Base-by-base conservation (phyloP, 106 monocot genomes). In the Platanthera zijinensis region DNA sequence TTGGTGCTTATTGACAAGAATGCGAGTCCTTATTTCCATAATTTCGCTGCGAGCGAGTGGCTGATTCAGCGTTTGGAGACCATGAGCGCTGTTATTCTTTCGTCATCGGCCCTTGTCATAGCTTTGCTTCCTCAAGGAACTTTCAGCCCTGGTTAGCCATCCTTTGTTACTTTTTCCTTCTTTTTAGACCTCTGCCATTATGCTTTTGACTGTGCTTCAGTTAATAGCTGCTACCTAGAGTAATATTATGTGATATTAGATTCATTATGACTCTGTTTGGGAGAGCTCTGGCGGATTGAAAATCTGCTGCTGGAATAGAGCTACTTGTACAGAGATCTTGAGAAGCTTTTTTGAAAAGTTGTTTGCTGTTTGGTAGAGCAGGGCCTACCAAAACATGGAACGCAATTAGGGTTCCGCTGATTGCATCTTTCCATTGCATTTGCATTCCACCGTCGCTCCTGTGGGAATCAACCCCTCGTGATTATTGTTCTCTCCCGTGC, bases 1-100 rank as follows among this genome's bases (percentile, higher is more conserved):
- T 79, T 99, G 82, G 86, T 86, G 62, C 86, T 89, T 66, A 84
- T 94, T 39, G 94, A 99, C 76, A 90, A 75, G 57, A 99, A 94
- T 86, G 86, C 94, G 3, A 88, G 94, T 69, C 97, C 97, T n/a
- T 94, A 83, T 82, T 90, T 99, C 75, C 91, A 92, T 69, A 99
- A 86, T 80, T 94, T 91, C 73, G 85, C 87, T 19, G 91, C 93
- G 57, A 94, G 66, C 73, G 97, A 99, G 63, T 99, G 97, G 97
- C 71, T 99, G 71, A 94, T 99, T 15, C 91, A 88, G 56, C 83
- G 97, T 19, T 77, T 99, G 72, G 97, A 99, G 79, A 88, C 68
- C 12, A 92, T 99, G 89, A 84, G 94, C 85, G 97, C 97, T 45
- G 82, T 82, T 47, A 75, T 92, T 78, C 75, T 99, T 54, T 89